Percentiles rank a stretch among this genome's conserved stretches.
These are phyloP conservation scores for Cryphonectria carpinicola DNA, from an alignment of 2,329 filamentous ascomycete genomes.

Conservation along the genomic window DNA sequence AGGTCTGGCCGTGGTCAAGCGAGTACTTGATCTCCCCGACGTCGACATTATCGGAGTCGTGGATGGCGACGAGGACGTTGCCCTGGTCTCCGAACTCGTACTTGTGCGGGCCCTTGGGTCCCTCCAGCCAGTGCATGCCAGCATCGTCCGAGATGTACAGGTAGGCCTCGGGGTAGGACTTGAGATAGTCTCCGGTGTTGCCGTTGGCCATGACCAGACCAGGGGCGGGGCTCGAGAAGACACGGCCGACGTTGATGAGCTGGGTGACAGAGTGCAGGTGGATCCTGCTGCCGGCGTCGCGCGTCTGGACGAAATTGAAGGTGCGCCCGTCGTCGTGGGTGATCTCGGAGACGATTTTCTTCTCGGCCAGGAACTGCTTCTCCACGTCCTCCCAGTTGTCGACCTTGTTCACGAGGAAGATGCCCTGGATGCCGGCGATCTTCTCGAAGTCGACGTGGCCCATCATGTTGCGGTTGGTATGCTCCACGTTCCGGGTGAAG, in stretches of 20 bases:
- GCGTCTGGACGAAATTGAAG: conserved; percentile 70
- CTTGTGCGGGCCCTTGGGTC: conserved; percentile 81
- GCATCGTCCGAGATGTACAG: conserved; percentile 91
- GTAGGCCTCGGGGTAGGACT: conserved; percentile 72
- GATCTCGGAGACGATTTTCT: conserved; percentile 79
- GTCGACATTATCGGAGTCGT: conserved; percentile 69
- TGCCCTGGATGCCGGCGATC: conserved; percentile 86
- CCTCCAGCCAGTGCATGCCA: conserved; percentile 79
- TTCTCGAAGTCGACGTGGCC: conserved; percentile 96
- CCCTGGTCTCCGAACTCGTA: conserved; percentile 97
- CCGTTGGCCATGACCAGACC: conserved; percentile 93
- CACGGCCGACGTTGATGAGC: conserved; percentile 76
- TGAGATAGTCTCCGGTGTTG: conserved; percentile 79
- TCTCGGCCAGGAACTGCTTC: conserved; percentile 52
- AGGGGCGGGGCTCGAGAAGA: conserved; percentile 92
- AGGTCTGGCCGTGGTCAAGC: conserved; percentile 84
- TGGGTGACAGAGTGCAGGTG: conserved; percentile 94
- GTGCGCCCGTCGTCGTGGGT: conserved; percentile 95
- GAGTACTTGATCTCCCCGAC: conserved; percentile 71
- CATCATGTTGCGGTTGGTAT: conserved; percentile 80
- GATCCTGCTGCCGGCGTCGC: conserved; percentile 64
- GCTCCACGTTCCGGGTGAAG: conserved; percentile 87
- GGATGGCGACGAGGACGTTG: conserved; percentile 81
- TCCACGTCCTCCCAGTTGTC: conserved; percentile 81
- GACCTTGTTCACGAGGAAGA: conserved; percentile 88